Conservation (phyloP, 2,329 filamentous ascomycete species). For the Hypoxylon rubiginosum region DNA sequence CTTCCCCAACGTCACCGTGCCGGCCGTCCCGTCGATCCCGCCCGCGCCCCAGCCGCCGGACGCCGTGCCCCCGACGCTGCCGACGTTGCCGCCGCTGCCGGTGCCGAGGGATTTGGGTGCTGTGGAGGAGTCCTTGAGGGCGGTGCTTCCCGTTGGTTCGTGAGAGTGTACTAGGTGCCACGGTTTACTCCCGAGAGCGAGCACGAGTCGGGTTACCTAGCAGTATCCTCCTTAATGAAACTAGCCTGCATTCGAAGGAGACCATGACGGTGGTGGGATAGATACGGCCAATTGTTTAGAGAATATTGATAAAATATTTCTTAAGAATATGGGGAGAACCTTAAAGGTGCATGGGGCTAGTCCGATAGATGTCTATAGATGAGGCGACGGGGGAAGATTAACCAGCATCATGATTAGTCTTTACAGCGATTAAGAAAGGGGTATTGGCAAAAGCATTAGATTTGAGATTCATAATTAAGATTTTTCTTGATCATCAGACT, state of each 20-base stretch:
- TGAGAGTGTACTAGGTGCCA: no score
- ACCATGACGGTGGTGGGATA: not conserved
- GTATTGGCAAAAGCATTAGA: not conserved
- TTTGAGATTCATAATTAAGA: slow-evolving; percentile 8
- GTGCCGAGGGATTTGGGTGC: not conserved
- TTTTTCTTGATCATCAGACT: not conserved
- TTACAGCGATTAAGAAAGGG: slow-evolving; percentile 6
- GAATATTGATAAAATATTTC: not conserved
- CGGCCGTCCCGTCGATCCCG: slow-evolving; percentile 20
- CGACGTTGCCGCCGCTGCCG: slow-evolving; percentile 28
- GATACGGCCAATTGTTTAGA: not conserved
- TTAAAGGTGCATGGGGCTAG: slow-evolving; percentile 25
- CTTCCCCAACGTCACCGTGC: slow-evolving; percentile 32
- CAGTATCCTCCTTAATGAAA: not conserved
- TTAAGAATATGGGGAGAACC: slow-evolving; percentile 14
- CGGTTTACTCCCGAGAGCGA: not conserved
- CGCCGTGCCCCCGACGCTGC: slow-evolving; percentile 19
- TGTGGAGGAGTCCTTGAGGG: not conserved
- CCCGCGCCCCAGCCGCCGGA: slow-evolving; percentile 23
- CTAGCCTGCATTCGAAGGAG: not conserved
- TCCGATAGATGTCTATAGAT: slow-evolving; percentile 11
- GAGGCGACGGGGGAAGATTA: not conserved
- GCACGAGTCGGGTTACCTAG: not conserved
- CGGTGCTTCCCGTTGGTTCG: not conserved
- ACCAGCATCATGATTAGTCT: not conserved